Conservation (phyloP, 352 stramenopile genomes). For the Pythium scleroteichum region DNA sequence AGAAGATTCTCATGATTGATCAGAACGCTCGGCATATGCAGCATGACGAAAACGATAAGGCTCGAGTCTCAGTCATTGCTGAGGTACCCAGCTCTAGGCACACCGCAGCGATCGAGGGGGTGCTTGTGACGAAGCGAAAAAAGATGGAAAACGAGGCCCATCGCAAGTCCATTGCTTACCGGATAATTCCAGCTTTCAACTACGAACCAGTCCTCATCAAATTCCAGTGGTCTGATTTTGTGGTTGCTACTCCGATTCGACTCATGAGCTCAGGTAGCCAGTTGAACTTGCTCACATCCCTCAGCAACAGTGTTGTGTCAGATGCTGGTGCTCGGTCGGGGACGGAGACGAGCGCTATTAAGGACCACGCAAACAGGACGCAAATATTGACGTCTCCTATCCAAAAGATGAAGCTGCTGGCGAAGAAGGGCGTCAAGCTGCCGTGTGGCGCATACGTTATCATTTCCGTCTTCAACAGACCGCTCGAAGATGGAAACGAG, state of each 20-base stretch:
- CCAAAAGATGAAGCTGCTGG: slow-evolving; percentile 54
- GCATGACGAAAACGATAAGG: slow-evolving; percentile 38
- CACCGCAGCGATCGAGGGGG: slow-evolving; percentile 27
- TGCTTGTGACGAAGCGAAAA: slow-evolving; percentile 61
- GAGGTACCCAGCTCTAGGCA: slow-evolving; percentile 5
- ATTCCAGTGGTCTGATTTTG: slow-evolving; percentile 77
- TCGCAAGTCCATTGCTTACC: slow-evolving; percentile 58
- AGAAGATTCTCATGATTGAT: slow-evolving; percentile 55
- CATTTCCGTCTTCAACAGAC: slow-evolving; percentile 65
- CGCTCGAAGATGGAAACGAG: slow-evolving; percentile 72
- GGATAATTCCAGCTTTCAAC: slow-evolving; percentile 66
- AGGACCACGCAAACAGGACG: slow-evolving; percentile 12
- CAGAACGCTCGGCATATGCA: slow-evolving; percentile 48
- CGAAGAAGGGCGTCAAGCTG: slow-evolving; percentile 60
- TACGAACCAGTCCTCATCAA: slow-evolving; percentile 63
- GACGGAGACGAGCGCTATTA: neutral
- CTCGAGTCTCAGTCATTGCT: slow-evolving; percentile 3
- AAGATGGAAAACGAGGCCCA: slow-evolving; percentile 61
- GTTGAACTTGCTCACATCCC: slow-evolving; percentile 14
- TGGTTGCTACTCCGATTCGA: slow-evolving; percentile 55
- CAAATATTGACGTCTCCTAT: slow-evolving; percentile 38
- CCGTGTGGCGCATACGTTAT: slow-evolving; percentile 65
- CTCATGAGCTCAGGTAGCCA: slow-evolving; percentile 23
- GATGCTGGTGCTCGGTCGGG: neutral
- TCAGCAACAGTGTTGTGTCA: neutral